Base-by-base conservation (phyloP, 1,284 basidiomycete species). In the Ganoderma sinense region DNA sequence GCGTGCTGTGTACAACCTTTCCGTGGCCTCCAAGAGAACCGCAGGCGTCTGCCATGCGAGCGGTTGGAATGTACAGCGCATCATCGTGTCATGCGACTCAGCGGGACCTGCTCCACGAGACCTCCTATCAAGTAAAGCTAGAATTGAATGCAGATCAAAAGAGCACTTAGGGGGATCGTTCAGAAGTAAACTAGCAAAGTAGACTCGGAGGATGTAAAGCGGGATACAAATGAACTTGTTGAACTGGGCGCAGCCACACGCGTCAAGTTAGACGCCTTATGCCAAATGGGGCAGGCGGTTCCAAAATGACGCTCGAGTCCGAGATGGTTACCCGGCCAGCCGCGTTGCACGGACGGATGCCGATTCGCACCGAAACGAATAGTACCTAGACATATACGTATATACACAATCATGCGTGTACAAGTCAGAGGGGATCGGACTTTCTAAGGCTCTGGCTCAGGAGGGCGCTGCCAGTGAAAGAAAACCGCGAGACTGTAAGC, bases 371-470 rank as follows among this genome's bases (percentile, higher is more conserved):
- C n/a, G n/a, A n/a, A n/a, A 36, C 33, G 33, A 36, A 4, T 3
- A 8, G 33, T 36, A 36, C 33, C 33, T 8, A 8, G 33, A 36
- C 3, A 36, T 4, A 8, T 36, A 8, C 33, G 8, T 36, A 36
- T 36, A 36, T 36, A 36, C 33, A 36, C n/a, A n/a, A n/a, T n/a
- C n/a, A n/a, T n/a, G n/a, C n/a, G n/a, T 36, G 8, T 36, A 36
- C 33, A 36, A 36, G 11, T 67, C 76, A 85, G 74, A 85, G 82
- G 72, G 84, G 76, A 59, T 83, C 84, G 58, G 84, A 84, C 69
- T 82, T 80, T 74, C 82, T 78, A 65, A 85, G 82, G 76, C 82
- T 83, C 73, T 79, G 79, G 73, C 84, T 82, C 65, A 85, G 82
- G 71, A 83, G 79, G 73, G 84, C 83, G 78, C 84, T 85, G n/a